A percentile compares a stretch with the other conserved stretches of the same genome.
Evolutionary conservation across 1,284 basidiomycete genomes (phyloP).

Genomic region (Ceratorhiza oryzae-sativae): DNA sequence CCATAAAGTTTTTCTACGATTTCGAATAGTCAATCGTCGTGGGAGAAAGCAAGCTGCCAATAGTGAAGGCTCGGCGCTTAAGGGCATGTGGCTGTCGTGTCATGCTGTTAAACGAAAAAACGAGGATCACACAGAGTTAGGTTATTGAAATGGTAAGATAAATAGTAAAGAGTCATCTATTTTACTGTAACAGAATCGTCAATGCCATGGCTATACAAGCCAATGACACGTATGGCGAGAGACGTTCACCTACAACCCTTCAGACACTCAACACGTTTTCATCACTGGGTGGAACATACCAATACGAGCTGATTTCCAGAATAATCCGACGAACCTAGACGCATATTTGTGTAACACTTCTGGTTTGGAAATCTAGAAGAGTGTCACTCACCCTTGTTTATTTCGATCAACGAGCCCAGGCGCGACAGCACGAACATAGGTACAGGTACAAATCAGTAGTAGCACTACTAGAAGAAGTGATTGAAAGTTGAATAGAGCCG

Average conservation of each 20-base stretch:
- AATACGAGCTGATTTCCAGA: constrained; percentile 93
- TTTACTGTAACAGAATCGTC: constrained; percentile 60
- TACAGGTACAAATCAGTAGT: constrained; percentile 95
- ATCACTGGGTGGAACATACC: constrained; percentile 63
- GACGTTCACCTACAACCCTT: constrained; percentile 66
- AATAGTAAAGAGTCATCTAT: neutral
- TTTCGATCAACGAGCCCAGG: constrained; percentile 92
- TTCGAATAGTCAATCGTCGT: neutral
- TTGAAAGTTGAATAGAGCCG: constrained; percentile 98
- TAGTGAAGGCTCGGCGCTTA: neutral
- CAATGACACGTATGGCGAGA: constrained; percentile 83
- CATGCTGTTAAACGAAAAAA: neutral
- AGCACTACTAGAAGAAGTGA: constrained; percentile 93
- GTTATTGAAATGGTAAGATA: neutral
- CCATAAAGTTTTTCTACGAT: too few species aligned
- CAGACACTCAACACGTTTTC: constrained; percentile 20
- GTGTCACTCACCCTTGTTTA: constrained; percentile 79
- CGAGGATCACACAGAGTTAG: neutral
- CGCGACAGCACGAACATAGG: constrained; percentile 89
- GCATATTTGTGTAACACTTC: constrained; percentile 9
- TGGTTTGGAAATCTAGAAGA: constrained; percentile 3
- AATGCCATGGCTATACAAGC: constrained; percentile 84
- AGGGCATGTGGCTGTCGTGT: neutral
- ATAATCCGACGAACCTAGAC: constrained; percentile 82
- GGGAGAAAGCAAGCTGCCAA: too few species aligned